These are phyloP conservation scores for Candida labiduridarum DNA, from an alignment of 1,139 yeast genomes.

Conservation along the genomic window DNA sequence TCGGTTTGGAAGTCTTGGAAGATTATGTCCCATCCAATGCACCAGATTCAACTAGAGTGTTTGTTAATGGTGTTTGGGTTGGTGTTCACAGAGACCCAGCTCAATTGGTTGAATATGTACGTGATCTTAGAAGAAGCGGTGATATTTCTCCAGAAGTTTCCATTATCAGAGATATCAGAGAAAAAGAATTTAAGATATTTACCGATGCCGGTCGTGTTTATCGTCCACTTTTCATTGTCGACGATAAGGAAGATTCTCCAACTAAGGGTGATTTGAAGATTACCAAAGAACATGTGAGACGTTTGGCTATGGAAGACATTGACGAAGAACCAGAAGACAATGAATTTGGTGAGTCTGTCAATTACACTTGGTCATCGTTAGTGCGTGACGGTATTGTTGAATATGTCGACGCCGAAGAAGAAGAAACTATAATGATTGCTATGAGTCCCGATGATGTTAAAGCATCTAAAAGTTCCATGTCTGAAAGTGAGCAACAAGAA, in stretches of 20 bases:
- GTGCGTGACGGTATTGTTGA: conserved; percentile 87
- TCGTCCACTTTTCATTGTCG: conserved; percentile 90
- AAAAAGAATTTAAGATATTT: conserved; percentile 90
- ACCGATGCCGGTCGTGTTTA: conserved; percentile 99
- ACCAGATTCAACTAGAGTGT: conserved; percentile 90
- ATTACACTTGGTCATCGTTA: conserved; percentile 83
- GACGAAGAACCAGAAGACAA: conserved; percentile 61
- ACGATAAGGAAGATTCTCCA: conserved; percentile 76
- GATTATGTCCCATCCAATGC: conserved; percentile 93
- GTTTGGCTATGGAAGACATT: conserved; percentile 39
- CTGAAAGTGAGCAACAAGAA: conserved; percentile 40
- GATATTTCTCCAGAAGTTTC: conserved; percentile 96
- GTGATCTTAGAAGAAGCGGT: conserved; percentile 91
- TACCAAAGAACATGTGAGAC: conserved; percentile 80
- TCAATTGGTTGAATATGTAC: conserved; percentile 84
- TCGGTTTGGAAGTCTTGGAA: conserved; percentile 99
- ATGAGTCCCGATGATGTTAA: conserved; percentile 98
- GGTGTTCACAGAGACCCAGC: conserved; percentile 98
- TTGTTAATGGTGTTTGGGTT: conserved; percentile 99
- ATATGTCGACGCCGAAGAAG: conserved; percentile 97
- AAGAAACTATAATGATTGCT: conserved; percentile 96
- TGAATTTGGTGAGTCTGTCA: conserved; percentile 61
- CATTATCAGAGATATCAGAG: conserved; percentile 94
- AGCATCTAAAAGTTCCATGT: conserved; percentile 55
- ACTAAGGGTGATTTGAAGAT: conserved; percentile 80